A percentile compares a stretch with the other conserved stretches of the same genome.
These are phyloP conservation scores for Cryptosporidium bovis DNA, from an alignment of 169 alveolate species.

Conservation along the genomic window DNA sequence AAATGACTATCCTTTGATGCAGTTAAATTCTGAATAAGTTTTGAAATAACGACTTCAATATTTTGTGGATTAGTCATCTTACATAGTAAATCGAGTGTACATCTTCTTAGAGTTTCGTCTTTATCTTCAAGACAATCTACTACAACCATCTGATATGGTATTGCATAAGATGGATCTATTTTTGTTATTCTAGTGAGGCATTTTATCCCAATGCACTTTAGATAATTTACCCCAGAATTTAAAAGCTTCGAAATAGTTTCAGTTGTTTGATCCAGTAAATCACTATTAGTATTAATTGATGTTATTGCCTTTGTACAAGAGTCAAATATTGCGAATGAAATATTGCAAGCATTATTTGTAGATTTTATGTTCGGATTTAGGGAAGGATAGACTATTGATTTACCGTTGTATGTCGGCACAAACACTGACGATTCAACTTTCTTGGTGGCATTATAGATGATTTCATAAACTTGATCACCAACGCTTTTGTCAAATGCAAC, in stretches of 20 bases:
- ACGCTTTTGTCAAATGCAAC: constrained; percentile 89
- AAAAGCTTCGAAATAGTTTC: constrained; percentile 89
- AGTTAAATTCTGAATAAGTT: constrained; percentile 86
- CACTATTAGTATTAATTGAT: constrained; percentile 88
- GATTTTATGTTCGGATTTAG: constrained; percentile 77
- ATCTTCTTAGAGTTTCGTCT: constrained; percentile 94
- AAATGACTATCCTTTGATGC: constrained; percentile 86
- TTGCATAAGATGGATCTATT: constrained; percentile 91
- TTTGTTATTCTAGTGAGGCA: constrained; percentile 88
- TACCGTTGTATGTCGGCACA: constrained; percentile 31
- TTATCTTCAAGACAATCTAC: constrained; percentile 96
- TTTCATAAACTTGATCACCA: constrained; percentile 91
- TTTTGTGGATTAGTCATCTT: constrained; percentile 94
- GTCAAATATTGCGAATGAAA: constrained; percentile 89
- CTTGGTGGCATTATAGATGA: constrained; percentile 85
- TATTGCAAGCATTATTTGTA: constrained; percentile 88
- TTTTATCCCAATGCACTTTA: constrained; percentile 92
- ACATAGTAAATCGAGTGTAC: constrained; percentile 91
- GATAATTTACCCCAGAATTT: constrained; percentile 90
- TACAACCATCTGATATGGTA: constrained; percentile 91
- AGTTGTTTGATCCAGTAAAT: constrained; percentile 91
- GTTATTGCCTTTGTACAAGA: constrained; percentile 91
- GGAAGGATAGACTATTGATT: constrained; percentile 8
- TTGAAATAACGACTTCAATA: constrained; percentile 91
- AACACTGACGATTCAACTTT: constrained; percentile 86